Evolutionary conservation across 2,329 filamentous ascomycete species (phyloP).

Genomic region (Pseudogymnoascus sp.): DNA sequence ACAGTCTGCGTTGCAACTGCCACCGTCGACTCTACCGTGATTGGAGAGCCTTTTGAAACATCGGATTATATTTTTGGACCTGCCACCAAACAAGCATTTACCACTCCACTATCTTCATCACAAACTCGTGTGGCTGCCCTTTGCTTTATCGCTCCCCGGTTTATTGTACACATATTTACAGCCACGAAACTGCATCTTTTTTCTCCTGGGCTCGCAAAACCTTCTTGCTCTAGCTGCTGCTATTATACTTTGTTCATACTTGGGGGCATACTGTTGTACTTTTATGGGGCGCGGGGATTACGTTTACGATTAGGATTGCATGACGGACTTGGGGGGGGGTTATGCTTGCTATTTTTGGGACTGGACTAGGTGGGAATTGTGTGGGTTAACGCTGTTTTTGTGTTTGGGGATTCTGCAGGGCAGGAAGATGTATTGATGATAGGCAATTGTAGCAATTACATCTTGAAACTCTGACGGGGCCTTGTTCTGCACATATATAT

Average conservation of each 20-base stretch:
- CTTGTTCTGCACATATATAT: neutral
- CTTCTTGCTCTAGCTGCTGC: neutral
- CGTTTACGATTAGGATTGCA: neutral
- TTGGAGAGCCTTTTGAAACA: neutral
- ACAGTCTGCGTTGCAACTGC: neutral
- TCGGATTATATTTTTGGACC: neutral
- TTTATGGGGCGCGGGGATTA: neutral
- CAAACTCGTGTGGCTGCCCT: neutral
- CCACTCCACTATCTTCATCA: neutral
- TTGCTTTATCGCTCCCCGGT: neutral
- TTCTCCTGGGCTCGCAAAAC: neutral
- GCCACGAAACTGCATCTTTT: neutral
- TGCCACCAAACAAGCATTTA: neutral
- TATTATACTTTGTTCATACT: neutral
- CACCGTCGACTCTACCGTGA: neutral
- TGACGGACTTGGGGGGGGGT: neutral
- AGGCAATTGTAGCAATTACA: neutral
- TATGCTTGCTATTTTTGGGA: neutral
- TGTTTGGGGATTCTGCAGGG: neutral
- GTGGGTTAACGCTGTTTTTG: neutral
- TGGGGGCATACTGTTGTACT: neutral
- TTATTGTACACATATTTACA: neutral
- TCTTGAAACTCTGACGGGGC: neutral
- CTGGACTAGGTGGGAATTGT: neutral
- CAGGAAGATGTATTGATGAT: neutral